Conservation (phyloP, 2,329 filamentous ascomycete species). For the Penicillium sp. region DNA sequence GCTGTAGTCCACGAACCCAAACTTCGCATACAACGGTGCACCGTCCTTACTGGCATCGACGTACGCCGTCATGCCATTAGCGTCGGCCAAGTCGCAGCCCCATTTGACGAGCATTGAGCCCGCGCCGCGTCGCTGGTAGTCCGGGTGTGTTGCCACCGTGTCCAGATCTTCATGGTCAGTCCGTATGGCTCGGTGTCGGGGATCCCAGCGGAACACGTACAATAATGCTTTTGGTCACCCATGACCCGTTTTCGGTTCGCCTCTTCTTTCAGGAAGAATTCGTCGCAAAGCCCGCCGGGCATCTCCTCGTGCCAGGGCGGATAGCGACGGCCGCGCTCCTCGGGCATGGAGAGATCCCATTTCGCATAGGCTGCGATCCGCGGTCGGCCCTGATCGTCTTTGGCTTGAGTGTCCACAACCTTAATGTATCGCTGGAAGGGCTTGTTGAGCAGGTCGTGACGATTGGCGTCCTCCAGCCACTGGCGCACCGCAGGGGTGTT, state of each 20-base stretch:
- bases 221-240: conserved; percentile 23
- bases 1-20: conserved; percentile 38
- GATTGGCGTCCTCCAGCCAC: conserved; percentile 7
- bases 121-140: conserved; percentile 41
- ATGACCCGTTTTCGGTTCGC: conserved; percentile 19
- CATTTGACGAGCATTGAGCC: conserved; percentile 38
- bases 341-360: conserved; percentile 24
- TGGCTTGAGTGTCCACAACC: conserved; percentile 20
- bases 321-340: conserved; percentile 26
- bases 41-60: conserved; percentile 39
- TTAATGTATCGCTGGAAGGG: conserved; percentile 25
- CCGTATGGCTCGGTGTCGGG: background rate
- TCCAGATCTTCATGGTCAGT: conserved; percentile 31
- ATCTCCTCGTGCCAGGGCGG: conserved; percentile 28
- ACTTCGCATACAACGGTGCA: conserved; percentile 38
- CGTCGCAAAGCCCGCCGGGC: conserved; percentile 15
- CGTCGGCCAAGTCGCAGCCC: conserved; percentile 37
- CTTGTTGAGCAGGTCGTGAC: conserved; percentile 11
- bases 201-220: conserved; percentile 13
- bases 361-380: conserved; percentile 28
- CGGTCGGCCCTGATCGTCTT: conserved; percentile 7
- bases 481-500: conserved; percentile 19
- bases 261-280: conserved; percentile 21
- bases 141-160: conserved; percentile 41
- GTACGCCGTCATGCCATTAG: conserved; percentile 33